A percentile compares a stretch with the other conserved stretches of the same genome.
These are phyloP conservation scores for Vigna unguiculata DNA, from an alignment of 306 rosid genomes.

Conservation along the genomic window DNA sequence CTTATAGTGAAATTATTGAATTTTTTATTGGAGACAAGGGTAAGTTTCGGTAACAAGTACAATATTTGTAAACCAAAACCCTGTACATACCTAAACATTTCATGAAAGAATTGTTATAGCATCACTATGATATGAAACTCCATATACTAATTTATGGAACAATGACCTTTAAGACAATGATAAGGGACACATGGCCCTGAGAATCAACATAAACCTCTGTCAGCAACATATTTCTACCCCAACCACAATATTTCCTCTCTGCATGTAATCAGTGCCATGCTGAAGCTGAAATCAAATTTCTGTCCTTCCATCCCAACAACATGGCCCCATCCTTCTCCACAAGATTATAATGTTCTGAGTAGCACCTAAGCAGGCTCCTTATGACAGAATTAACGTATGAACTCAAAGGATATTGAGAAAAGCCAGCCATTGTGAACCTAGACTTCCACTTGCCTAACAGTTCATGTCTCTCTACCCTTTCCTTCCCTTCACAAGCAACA, in stretches of 20 bases:
- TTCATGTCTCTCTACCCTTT: constrained; percentile 82
- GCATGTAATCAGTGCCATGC: constrained; percentile 71
- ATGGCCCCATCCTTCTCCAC: constrained; percentile 81
- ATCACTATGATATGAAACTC: constrained; percentile 7
- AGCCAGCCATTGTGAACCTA: constrained; percentile 91
- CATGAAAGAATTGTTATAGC: constrained; percentile 30
- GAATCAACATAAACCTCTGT: constrained; percentile 5
- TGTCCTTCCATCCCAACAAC: constrained; percentile 83
- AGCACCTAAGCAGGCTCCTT: constrained; percentile 61
- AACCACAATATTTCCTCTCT: constrained; percentile 25
- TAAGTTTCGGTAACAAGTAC: not conserved
- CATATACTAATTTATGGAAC: constrained; percentile 1
- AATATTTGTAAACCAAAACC: constrained; percentile 16
- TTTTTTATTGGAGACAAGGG: not conserved
- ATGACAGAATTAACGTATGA: constrained; percentile 76
- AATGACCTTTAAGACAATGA: not conserved
- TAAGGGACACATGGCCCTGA: not conserved
- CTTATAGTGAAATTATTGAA: not conserved
- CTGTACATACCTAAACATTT: not conserved
- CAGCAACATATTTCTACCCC: constrained; percentile 20
- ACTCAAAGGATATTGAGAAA: constrained; percentile 70
- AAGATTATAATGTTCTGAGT: constrained; percentile 76
- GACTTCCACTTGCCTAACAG: constrained; percentile 89
- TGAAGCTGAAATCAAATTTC: constrained; percentile 84
- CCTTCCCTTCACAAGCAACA: constrained; percentile 84